Conservation (phyloP, 2,329 filamentous ascomycete species). For the Xylaria sp. region DNA sequence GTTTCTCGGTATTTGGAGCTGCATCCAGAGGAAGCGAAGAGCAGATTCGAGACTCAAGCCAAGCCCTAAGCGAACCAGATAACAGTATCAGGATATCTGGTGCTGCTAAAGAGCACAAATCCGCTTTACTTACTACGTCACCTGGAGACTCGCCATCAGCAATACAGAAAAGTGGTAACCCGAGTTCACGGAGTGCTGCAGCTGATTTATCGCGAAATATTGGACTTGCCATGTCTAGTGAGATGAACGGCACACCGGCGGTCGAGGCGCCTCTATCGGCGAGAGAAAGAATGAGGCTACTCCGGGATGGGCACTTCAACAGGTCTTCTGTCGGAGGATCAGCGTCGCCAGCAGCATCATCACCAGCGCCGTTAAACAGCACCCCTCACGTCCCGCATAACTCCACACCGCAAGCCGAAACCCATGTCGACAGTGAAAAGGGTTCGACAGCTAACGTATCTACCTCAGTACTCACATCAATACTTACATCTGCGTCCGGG, state of each 20-base stretch:
- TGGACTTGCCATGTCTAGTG: constrained; percentile 10
- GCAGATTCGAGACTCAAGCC: constrained; percentile 33
- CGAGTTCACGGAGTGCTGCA: not conserved
- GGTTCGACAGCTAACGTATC: not conserved
- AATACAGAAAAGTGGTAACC: not conserved
- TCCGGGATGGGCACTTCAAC: constrained; percentile 32
- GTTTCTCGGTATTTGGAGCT: constrained; percentile 34
- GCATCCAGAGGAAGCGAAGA: not conserved
- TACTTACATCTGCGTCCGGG: constrained; percentile 24
- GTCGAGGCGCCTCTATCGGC: constrained; percentile 28
- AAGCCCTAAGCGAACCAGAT: constrained; percentile 37
- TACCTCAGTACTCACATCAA: constrained; percentile 3
- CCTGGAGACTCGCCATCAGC: not conserved
- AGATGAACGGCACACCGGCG: constrained; percentile 32
- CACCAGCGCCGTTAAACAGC: constrained; percentile 4
- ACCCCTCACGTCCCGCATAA: not conserved
- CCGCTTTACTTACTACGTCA: not conserved
- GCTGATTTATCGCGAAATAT: constrained; percentile 1
- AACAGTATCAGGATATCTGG: constrained; percentile 37
- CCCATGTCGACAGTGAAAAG: not conserved
- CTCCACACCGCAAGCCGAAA: constrained; percentile 16
- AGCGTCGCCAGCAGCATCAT: constrained; percentile 4
- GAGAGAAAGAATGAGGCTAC: constrained; percentile 34
- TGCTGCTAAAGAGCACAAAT: constrained; percentile 19
- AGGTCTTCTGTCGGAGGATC: constrained; percentile 3